Percentiles rank a stretch among this genome's conserved stretches.
Conservation (phyloP, 1,284 basidiomycete species). For the Microbotryum intermedium region DNA sequence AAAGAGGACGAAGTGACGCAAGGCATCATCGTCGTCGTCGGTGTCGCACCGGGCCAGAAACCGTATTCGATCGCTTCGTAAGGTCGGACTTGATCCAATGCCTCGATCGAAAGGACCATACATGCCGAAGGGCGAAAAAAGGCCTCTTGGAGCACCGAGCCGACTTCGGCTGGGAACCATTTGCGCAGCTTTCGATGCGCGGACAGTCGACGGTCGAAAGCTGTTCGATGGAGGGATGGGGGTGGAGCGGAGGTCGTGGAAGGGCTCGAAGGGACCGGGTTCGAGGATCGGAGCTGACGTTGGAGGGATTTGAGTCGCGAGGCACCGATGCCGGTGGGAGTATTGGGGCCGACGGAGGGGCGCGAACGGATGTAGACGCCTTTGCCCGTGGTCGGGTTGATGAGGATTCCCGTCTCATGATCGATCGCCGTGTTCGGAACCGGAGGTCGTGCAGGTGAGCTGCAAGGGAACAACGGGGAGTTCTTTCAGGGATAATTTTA, state of each 20-base stretch:
- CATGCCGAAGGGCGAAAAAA: slow-evolving; percentile 1
- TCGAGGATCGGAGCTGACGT: not conserved
- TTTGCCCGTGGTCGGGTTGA: not conserved
- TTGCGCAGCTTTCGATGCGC: slow-evolving; percentile 9
- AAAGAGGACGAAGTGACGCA: slow-evolving; percentile 13
- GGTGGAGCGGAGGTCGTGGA: not conserved
- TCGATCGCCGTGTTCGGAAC: too few species aligned
- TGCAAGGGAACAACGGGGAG: too few species aligned
- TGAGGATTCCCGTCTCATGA: too few species aligned
- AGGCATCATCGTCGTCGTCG: slow-evolving; percentile 12
- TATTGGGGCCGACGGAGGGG: not conserved
- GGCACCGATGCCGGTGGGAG: not conserved
- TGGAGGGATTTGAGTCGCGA: not conserved
- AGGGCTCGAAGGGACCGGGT: not conserved
- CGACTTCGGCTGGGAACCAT: slow-evolving; percentile 15
- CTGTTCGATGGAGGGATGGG: not conserved
- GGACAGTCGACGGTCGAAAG: slow-evolving; percentile 13
- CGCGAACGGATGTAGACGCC: slow-evolving; percentile 20
- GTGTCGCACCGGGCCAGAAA: slow-evolving; percentile 24
- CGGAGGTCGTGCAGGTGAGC: too few species aligned
- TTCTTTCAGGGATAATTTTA: too few species aligned
- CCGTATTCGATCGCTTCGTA: slow-evolving; percentile 11
- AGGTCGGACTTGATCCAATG: slow-evolving; percentile 12
- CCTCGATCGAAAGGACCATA: slow-evolving; percentile 3
- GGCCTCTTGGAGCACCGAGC: not conserved